phyloP scores from a whole-genome alignment of 1,139 yeast species.

The Magnusiomyces suaveolens region DNA sequence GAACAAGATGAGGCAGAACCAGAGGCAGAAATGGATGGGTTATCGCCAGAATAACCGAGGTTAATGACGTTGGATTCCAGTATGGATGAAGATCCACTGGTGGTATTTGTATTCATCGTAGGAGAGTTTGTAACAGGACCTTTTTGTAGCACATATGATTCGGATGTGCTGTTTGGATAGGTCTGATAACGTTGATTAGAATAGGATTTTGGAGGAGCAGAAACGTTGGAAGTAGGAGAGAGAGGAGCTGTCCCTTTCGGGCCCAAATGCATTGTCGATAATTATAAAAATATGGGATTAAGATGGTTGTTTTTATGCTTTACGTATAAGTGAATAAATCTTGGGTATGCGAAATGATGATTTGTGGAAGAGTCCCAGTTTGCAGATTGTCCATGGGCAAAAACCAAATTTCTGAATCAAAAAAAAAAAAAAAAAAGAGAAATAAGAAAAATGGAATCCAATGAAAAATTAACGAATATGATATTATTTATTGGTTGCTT shows the following conservation, averaged over 20 bases:
- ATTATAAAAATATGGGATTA: not conserved
- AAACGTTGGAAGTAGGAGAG: not conserved
- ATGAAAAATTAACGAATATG: too few relatives aligned
- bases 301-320: not conserved
- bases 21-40: not conserved
- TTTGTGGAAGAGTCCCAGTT: too few relatives aligned
- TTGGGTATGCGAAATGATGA: not conserved
- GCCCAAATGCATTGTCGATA: not conserved
- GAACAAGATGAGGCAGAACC: not conserved
- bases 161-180: not conserved
- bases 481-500: too few relatives aligned
- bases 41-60: not conserved
- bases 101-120: not conserved
- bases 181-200: not conserved
- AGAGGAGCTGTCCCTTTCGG: not conserved
- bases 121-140: not conserved
- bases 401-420: too few relatives aligned
- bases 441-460: too few relatives aligned
- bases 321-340: not conserved
- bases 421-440: too few relatives aligned
- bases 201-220: not conserved
- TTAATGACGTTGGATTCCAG: not conserved
- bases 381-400: too few relatives aligned
- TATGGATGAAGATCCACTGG: not conserved
- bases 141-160: not conserved